Base-by-base conservation (phyloP, 164 flowering plant species). In the Echeveria elegans region DNA sequence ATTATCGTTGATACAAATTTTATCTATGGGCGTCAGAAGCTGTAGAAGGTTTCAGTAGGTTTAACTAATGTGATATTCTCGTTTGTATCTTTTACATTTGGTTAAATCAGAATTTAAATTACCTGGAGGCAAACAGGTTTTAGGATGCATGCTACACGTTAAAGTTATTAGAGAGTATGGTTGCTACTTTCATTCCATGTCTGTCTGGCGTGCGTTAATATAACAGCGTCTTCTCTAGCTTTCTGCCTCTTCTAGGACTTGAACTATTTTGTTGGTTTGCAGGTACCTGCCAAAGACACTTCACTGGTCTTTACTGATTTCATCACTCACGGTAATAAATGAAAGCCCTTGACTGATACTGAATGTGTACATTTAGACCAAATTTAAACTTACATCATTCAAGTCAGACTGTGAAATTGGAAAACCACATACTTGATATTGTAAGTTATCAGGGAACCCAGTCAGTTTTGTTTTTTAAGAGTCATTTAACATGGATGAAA, bases 301-400 rank as follows among this genome's bases (percentile, higher is more conserved):
- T 43, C 66, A 82, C 68, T 94, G 98, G 97, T 89, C 98, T 38
- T 77, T 88, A 70, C 71, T 91, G 68, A 91, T 91, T 96, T 89
- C 98, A 36, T 67, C 75, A 19, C 80, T 94, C 69, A 90, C 93
- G 6, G 97, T 92, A 76, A 79, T 95, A 73, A 26, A 37, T 11
- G 30, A 16, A 36, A 29, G 19, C 45, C 31, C 24, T 30, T 12
- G 6, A 21, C 34, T 68, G 37, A 14, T 1, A 38, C 31, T 26
- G 64, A 31, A 68, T 21, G 21, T 24, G 16, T 16, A n/a, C n/a
- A n/a, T n/a, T n/a, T n/a, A n/a, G n/a, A n/a, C n/a, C n/a, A n/a
- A n/a, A n/a, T n/a, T n/a, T n/a, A n/a, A n/a, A n/a, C n/a, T n/a
- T n/a, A n/a, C n/a, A n/a, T n/a, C n/a, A n/a, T n/a, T n/a, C n/a